These are phyloP conservation scores for Cymbomonas tetramitiformis DNA, from an alignment of 139 green algal genomes.

Conservation along the genomic window DNA sequence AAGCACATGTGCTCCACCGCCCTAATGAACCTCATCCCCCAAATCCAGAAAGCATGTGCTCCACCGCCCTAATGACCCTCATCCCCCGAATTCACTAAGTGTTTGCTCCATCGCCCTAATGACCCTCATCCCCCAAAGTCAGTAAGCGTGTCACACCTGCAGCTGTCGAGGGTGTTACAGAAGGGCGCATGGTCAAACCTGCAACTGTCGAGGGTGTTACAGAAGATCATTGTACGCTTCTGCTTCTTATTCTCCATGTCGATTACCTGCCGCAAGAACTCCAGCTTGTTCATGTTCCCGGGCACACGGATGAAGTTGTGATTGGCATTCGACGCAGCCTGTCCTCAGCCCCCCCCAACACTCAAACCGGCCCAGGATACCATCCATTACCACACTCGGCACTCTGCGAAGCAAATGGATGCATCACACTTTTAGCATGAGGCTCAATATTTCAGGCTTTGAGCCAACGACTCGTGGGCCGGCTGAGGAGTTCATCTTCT, in stretches of 20 bases:
- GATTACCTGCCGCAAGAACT: slow-evolving; percentile 37
- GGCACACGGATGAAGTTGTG: slow-evolving; percentile 69
- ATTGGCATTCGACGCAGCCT: slow-evolving; percentile 40
- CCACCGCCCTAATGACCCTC: no score
- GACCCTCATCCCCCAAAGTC: no score
- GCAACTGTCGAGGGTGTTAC: slow-evolving; percentile 59
- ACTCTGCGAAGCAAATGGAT: neutral
- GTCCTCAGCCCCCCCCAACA: slow-evolving; percentile 44
- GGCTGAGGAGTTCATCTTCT: no score
- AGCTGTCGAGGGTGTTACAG: slow-evolving; percentile 61
- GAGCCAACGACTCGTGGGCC: no score
- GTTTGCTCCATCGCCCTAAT: no score
- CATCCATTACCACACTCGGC: neutral
- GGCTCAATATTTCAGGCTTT: no score
- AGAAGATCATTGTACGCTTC: slow-evolving; percentile 73
- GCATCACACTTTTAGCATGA: neutral
- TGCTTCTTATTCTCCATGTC: slow-evolving; percentile 1
- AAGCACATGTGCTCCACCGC: no score
- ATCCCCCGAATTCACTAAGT: no score
- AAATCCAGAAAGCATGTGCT: no score
- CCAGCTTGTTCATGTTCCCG: slow-evolving; percentile 56
- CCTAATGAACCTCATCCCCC: no score
- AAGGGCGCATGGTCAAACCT: no score
- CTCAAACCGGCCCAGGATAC: neutral
- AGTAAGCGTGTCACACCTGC: no score